Conservation (phyloP, 495 filamentous ascomycete species). For the Achaetomiella virescens region DNA sequence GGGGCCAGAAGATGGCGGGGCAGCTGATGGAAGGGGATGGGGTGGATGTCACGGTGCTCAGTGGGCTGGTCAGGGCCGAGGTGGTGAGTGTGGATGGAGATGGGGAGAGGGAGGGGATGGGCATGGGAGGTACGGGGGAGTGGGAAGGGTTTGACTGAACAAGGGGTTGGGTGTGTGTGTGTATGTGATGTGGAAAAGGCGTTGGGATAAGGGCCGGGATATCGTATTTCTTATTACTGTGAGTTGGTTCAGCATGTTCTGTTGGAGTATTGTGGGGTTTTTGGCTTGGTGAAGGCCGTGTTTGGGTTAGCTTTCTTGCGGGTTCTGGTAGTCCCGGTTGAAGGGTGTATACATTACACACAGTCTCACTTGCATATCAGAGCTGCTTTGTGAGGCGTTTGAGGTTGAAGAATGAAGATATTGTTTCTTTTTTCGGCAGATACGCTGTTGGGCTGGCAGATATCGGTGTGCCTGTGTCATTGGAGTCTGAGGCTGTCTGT, state of each 20-base stretch:
- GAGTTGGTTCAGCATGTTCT: neutral
- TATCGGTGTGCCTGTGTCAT: no score
- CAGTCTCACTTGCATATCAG: neutral
- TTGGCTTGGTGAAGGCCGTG: neutral
- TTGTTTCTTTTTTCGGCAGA: neutral
- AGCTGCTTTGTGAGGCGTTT: neutral
- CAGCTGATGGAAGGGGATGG: constrained; percentile 60
- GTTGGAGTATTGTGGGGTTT: neutral
- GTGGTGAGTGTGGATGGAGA: constrained; percentile 1
- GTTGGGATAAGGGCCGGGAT: neutral
- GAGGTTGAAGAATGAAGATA: neutral
- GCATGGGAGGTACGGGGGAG: no score
- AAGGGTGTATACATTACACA: neutral
- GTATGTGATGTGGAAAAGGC: no score
- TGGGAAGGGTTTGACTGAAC: constrained; percentile 37
- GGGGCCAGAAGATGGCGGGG: constrained; percentile 61
- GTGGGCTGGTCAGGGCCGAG: constrained; percentile 18
- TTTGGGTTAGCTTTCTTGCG: neutral
- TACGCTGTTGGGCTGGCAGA: no score
- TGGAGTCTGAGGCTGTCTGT: no score
- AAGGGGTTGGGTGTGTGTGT: no score
- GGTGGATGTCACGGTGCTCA: constrained; percentile 58
- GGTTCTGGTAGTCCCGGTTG: neutral
- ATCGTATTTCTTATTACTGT: neutral
- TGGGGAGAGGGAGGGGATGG: constrained; percentile 17